phyloP scores from a whole-genome alignment of 257 asterid species.

The Gentiana straminea region DNA sequence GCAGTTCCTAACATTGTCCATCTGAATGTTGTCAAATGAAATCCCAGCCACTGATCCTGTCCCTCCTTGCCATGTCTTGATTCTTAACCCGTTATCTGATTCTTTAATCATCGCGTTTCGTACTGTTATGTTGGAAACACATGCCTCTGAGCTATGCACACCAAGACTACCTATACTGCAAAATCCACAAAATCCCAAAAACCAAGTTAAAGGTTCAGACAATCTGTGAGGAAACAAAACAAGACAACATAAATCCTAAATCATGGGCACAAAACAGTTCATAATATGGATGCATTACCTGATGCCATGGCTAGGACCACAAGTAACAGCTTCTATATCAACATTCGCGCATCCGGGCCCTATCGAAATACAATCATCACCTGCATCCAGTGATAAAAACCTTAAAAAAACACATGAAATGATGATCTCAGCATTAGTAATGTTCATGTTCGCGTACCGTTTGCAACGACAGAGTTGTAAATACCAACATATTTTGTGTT shows the following conservation, averaged over 20 bases:
- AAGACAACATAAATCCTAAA: too few species aligned
- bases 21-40: constrained; percentile 69
- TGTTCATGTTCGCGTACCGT: constrained; percentile 29
- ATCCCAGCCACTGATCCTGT: constrained; percentile 72
- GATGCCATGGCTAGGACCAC: constrained; percentile 99
- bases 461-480: constrained; percentile 63
- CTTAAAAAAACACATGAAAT: neutral
- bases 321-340: constrained; percentile 66
- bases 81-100: constrained; percentile 75
- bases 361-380: constrained; percentile 93
- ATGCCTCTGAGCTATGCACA: constrained; percentile 64
- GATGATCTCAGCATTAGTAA: neutral
- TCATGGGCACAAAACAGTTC: too few species aligned
- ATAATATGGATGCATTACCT: constrained; percentile 29
- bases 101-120: constrained; percentile 55
- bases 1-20: constrained; percentile 86
- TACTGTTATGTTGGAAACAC: constrained; percentile 76
- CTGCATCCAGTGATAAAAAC: constrained; percentile 17
- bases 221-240: too few species aligned
- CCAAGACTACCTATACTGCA: constrained; percentile 96
- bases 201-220: too few species aligned
- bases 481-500: constrained; percentile 70
- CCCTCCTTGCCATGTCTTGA: constrained; percentile 99
- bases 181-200: neutral
- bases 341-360: constrained; percentile 89